Conservation (phyloP, 163 green algal species). For the Trebouxiophyceae sp. region DNA sequence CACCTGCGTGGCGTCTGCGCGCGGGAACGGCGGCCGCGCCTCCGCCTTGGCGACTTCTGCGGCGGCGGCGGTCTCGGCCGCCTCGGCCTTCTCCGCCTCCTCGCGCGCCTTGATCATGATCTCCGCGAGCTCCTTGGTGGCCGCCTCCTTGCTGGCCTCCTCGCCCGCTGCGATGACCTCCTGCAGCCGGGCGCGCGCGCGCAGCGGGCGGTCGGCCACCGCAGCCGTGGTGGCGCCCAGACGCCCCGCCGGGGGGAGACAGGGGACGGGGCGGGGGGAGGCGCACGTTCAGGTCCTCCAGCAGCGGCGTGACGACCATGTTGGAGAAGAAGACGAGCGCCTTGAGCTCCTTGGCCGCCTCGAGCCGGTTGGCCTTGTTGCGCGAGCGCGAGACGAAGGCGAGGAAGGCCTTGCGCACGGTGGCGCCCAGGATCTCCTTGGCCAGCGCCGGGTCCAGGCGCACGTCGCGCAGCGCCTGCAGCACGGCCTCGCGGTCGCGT, state of each 20-base stretch:
- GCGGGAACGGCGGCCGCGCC: too few species aligned
- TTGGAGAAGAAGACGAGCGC: conserved; percentile 91
- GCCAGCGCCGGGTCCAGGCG: conserved; percentile 28
- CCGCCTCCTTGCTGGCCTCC: conserved; percentile 17
- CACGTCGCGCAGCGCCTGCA: conserved; percentile 21
- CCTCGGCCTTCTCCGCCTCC: conserved; percentile 2
- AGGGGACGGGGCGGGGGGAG: too few species aligned
- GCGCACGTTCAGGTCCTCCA: conserved; percentile 60
- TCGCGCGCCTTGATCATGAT: conserved; percentile 49
- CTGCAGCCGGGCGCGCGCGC: too few species aligned
- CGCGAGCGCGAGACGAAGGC: conserved; percentile 64
- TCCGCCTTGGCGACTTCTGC: too few species aligned
- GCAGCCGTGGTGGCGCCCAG: too few species aligned
- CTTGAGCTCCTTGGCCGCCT: conserved; percentile 77
- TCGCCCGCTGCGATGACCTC: too few species aligned
- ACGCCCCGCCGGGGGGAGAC: background rate
- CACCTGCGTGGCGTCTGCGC: background rate
- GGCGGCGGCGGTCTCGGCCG: background rate
- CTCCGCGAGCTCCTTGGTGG: conserved; percentile 52
- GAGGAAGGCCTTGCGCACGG: conserved; percentile 53
- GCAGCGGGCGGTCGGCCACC: too few species aligned
- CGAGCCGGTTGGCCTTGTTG: conserved; percentile 50
- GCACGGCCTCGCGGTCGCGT: conserved; percentile 25
- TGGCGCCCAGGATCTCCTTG: conserved; percentile 27
- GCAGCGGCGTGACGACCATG: conserved; percentile 75